Evolutionary conservation across 441 rosid species (phyloP), one percentile per base, ranked within the genome.

Genomic region (Corymbia citriodora): DNA sequence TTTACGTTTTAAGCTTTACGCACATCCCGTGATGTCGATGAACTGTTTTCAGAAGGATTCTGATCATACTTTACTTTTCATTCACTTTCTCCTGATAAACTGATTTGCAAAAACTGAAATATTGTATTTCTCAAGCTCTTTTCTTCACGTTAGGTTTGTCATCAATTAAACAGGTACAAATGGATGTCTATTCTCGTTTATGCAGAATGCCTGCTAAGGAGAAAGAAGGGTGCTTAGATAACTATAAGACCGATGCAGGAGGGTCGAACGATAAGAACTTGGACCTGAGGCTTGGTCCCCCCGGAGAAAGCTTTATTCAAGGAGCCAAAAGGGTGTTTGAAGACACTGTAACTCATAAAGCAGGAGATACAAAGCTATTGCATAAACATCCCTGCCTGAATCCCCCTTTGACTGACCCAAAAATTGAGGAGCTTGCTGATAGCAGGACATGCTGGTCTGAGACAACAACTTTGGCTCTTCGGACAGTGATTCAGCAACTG

Each of bases 221-320:
- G 92, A 79, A 94, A 93, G 89, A 33, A 45, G 54, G 52, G 88
- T 63, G 49, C n/a, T 65, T 55, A 31, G 49, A 88, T 40, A 55
- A 91, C 85, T 21, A 79, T 23, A 79, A 45, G 85, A 45, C n/a
- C 2, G 65, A 12, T 50, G 65, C 50, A 55, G 88, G 36, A 52
- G 85, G 53, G 79, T 40, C 91, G 52, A 93, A 93, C 29, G 94
- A 93, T 89, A 90, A 89, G 36, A 92, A 89, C 87, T 89, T 94
- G 94, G 94, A 94, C 88, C 55, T 94, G 88, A 94, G 92, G 82
- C 95, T 94, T 55, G 91, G 92, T 91, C 94, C 94, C 81, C 94
- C 95, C 1, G 94, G 93, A 89, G 94, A 92, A 92, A 83, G 48
- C 52, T 55, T 49, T 48, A 55, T 29, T 79, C 88, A 91, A 90